Conservation (phyloP, 345 rosid species). For the Camelina laxa region DNA sequence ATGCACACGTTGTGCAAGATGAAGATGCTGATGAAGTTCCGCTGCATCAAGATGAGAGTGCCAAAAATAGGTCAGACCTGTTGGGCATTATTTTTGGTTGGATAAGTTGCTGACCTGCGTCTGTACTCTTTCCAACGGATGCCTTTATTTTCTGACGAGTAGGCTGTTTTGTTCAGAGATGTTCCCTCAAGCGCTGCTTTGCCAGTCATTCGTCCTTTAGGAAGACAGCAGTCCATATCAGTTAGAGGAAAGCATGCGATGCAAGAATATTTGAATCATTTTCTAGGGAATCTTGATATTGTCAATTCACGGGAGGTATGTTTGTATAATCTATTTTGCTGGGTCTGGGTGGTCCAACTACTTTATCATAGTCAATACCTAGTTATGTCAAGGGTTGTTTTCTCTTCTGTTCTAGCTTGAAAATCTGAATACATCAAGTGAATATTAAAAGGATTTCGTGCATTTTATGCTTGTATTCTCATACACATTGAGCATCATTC, state of each 20-base stretch:
- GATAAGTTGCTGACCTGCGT: slow-evolving; percentile 14
- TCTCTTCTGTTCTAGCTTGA: slow-evolving; percentile 34
- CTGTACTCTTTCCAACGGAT: slow-evolving; percentile 9
- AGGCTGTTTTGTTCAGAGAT: slow-evolving; percentile 71
- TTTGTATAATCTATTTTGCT: slow-evolving; percentile 21
- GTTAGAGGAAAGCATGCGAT: slow-evolving; percentile 93
- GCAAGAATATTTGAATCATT: slow-evolving; percentile 92
- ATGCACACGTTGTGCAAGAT: slow-evolving; percentile 68
- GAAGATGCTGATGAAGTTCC: slow-evolving; percentile 81
- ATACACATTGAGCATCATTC: slow-evolving; percentile 24
- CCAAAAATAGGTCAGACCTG: slow-evolving; percentile 72
- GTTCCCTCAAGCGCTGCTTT: slow-evolving; percentile 98
- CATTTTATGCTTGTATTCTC: slow-evolving; percentile 15
- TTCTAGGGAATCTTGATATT: slow-evolving; percentile 93
- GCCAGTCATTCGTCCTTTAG: slow-evolving; percentile 89
- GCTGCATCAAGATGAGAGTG: slow-evolving; percentile 75
- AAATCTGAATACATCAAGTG: slow-evolving; percentile 23
- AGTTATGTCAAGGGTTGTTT: slow-evolving; percentile 34
- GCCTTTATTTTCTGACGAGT: slow-evolving; percentile 27
- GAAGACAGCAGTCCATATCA: slow-evolving; percentile 90
- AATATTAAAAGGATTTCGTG: slow-evolving; percentile 2
- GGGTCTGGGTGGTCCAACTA: slow-evolving; percentile 11
- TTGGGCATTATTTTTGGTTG: slow-evolving; percentile 14
- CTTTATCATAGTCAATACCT: slow-evolving; percentile 22
- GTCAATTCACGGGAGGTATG: slow-evolving; percentile 94